Base-by-base conservation (phyloP, 148 eudicot species). In the Drosera capensis region DNA sequence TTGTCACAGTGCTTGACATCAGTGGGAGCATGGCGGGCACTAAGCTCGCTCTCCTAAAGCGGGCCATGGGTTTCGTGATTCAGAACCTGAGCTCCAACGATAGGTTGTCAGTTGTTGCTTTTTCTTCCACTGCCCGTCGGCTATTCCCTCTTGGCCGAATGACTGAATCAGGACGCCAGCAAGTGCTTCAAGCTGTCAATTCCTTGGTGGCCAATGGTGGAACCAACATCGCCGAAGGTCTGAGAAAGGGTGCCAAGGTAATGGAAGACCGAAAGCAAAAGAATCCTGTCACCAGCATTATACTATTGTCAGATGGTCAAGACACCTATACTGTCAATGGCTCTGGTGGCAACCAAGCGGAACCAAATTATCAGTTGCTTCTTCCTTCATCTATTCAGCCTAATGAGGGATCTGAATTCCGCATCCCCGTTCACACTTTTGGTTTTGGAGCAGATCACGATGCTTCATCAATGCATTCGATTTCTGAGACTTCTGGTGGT, bases 1-100 rank as follows among this genome's bases (percentile, higher is more conserved):
- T 86, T 25, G 93, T 86, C 14, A 78, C 93, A 2, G 81, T 86
- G 14, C 71, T 86, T 28, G 95, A 86, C 55, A 67, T 73, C 17
- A 86, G 95, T 58, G 83, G 86, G 2, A 86, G 95, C 71, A 86
- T 86, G 95, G 76, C 84, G 0, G 95, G 95, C 56, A 78, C 93
- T 22, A 86, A 86, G 66, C 86, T 86, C 2, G 93, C 80, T 8
- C 53, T 86, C 60, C 71, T 86, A 42, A 86, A 86, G 54, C 78
- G 86, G 38, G 95, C 86, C 36, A 78, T 81, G 95, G 86, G 93
- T 5, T 73, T 86, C 52, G 86, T 86, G 56, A 86, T 86, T 23
- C 80, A 78, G 35, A 77, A 75, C 51, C 74, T 86, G 7, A 79
- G 95, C 12, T 77, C 92, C 1, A 68, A 57, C 45, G 95, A 86